Evolutionary conservation across 148 eudicot species (phyloP).

Genomic region (Vaccinium myrtillus): DNA sequence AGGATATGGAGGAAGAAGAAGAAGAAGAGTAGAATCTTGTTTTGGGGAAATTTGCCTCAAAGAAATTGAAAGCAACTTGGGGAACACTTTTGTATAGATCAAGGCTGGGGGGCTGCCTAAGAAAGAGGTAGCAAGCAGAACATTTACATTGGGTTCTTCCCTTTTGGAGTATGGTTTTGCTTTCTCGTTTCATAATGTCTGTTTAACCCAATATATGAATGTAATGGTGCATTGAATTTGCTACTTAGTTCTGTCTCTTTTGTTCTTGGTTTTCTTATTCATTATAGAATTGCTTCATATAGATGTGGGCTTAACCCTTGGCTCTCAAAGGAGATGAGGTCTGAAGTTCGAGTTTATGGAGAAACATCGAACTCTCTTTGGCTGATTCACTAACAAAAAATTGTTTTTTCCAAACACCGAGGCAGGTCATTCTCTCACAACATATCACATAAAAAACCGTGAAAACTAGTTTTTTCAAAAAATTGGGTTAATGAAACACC

Average conservation of each 20-base stretch:
- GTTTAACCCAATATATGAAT: background rate
- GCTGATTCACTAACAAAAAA: too few relatives aligned
- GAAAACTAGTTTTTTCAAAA: too few relatives aligned
- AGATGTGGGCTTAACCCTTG: too few relatives aligned
- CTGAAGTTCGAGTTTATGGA: too few relatives aligned
- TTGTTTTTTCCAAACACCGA: too few relatives aligned
- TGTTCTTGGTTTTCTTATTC: background rate
- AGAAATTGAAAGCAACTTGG: background rate
- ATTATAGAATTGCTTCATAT: background rate
- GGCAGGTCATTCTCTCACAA: too few relatives aligned
- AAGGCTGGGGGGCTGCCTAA: background rate
- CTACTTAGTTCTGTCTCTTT: background rate
- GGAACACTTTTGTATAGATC: constrained; percentile 9
- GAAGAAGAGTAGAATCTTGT: constrained; percentile 8
- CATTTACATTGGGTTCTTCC: background rate
- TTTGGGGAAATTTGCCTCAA: constrained; percentile 1
- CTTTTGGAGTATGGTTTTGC: background rate
- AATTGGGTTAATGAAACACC: too few relatives aligned
- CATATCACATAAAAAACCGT: too few relatives aligned
- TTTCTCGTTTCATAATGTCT: background rate
- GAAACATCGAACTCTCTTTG: too few relatives aligned
- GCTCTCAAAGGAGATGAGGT: too few relatives aligned
- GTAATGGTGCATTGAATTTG: background rate
- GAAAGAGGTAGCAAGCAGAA: background rate
- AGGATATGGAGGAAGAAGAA: background rate